Percentiles rank a stretch among this genome's conserved stretches.
Conservation (phyloP, 257 asterid species). For the Solanum medicagineum region DNA sequence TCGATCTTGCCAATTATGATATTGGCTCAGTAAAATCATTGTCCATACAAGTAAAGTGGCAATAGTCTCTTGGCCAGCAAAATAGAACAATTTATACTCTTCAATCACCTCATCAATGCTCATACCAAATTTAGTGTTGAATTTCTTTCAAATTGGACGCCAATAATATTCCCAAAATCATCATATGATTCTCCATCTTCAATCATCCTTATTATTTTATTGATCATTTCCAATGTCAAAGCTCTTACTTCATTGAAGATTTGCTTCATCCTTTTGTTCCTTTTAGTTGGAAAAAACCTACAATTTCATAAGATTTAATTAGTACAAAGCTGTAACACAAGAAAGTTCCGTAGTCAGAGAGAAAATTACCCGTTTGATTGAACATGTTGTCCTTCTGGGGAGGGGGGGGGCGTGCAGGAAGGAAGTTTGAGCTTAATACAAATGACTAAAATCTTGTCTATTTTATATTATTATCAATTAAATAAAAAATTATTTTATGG, state of each 20-base stretch:
- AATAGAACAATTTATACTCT: constrained; percentile 19
- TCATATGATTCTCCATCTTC: neutral
- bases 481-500: too few species aligned
- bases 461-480: too few species aligned
- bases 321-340: neutral
- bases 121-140: constrained; percentile 1
- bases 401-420: too few species aligned
- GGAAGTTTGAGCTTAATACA: too few species aligned
- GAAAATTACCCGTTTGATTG: too few species aligned
- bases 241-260: constrained; percentile 1
- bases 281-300: constrained; percentile 4
- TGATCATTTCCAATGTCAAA: neutral
- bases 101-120: constrained; percentile 14
- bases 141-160: constrained; percentile 13
- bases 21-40: constrained; percentile 6
- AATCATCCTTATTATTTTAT: neutral
- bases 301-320: neutral
- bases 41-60: constrained; percentile 13
- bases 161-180: constrained; percentile 16
- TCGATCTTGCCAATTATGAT: constrained; percentile 12
- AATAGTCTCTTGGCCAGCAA: constrained; percentile 16
- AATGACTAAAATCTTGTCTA: too few species aligned
- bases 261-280: constrained; percentile 9
- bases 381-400: too few species aligned
- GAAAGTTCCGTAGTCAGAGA: neutral